phyloP scores from a whole-genome alignment of 2,329 filamentous ascomycete genomes.

The Apiospora koreana region DNA sequence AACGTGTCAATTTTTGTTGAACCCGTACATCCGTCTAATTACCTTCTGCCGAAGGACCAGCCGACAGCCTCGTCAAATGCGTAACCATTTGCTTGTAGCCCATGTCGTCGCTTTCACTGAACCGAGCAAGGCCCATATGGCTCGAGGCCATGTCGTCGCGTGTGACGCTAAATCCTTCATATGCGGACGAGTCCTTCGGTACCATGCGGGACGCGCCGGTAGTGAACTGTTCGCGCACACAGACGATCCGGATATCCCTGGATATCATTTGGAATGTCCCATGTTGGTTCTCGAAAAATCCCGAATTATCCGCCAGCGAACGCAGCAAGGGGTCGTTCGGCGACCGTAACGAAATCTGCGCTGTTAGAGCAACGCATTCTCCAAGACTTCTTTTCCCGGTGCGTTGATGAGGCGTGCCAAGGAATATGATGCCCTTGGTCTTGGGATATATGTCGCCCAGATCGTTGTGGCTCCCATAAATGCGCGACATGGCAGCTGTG shows the following conservation, averaged over 20 bases:
- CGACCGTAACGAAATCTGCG: conserved; percentile 2
- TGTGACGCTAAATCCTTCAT: conserved; percentile 15
- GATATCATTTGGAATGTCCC: conserved; percentile 13
- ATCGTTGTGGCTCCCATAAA: conserved; percentile 15
- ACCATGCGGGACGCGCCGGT: conserved; percentile 8
- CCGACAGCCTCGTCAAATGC: conserved; percentile 12
- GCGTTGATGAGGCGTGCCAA: conserved; percentile 15
- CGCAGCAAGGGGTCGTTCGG: conserved; percentile 9
- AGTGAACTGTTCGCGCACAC: conserved; percentile 14
- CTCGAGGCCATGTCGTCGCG: conserved; percentile 13
- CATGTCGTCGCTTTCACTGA: conserved; percentile 6
- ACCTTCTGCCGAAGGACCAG: conserved; percentile 9
- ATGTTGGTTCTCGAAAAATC: conserved; percentile 11
- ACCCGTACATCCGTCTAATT: neutral
- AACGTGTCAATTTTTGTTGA: neutral
- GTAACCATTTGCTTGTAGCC: conserved; percentile 15
- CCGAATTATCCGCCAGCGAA: conserved; percentile 7
- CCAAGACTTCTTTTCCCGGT: conserved; percentile 9
- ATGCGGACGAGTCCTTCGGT: conserved; percentile 9
- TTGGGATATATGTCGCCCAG: conserved; percentile 14
- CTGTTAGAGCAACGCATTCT: conserved; percentile 10
- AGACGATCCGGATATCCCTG: conserved; percentile 14
- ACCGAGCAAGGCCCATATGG: conserved; percentile 15
- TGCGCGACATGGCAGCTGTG: conserved; percentile 13
- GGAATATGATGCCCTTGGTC: conserved; percentile 15